Percentiles rank a stretch among this genome's conserved stretches.
Evolutionary conservation across 352 stramenopile genomes (phyloP).

Genomic region (Phytopythium sindhum): DNA sequence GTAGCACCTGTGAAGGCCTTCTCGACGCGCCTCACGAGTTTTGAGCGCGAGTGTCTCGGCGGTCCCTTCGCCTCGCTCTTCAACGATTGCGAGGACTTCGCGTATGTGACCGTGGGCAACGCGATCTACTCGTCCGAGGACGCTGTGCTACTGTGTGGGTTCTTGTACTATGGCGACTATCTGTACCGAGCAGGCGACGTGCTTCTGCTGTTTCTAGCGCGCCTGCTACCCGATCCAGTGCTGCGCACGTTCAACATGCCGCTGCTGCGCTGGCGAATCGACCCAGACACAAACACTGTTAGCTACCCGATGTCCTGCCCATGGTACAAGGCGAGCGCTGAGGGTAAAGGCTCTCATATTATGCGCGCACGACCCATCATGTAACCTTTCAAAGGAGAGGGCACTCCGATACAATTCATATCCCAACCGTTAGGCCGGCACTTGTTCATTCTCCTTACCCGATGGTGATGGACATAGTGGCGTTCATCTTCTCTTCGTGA

Average conservation of each 20-base stretch:
- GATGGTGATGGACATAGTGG: slow-evolving; percentile 54
- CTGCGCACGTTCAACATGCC: slow-evolving; percentile 22
- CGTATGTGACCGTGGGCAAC: slow-evolving; percentile 16
- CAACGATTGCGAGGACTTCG: slow-evolving; percentile 28
- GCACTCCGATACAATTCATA: neutral
- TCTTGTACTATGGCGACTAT: slow-evolving; percentile 24
- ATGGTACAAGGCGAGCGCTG: slow-evolving; percentile 15
- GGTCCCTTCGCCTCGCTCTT: slow-evolving; percentile 20
- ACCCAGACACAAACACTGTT: neutral
- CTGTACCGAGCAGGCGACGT: slow-evolving; percentile 24
- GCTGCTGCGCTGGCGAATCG: neutral
- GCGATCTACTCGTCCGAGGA: slow-evolving; percentile 17
- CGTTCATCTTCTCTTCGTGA: slow-evolving; percentile 61
- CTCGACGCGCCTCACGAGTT: slow-evolving; percentile 13
- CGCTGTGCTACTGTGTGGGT: slow-evolving; percentile 23
- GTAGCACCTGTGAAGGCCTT: neutral
- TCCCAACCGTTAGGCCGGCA: too few species aligned
- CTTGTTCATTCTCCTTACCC: neutral
- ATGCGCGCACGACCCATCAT: neutral
- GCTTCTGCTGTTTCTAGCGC: slow-evolving; percentile 14
- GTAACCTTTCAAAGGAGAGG: neutral
- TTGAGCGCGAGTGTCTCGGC: slow-evolving; percentile 26
- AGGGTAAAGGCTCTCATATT: slow-evolving; percentile 1
- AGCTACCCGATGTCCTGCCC: slow-evolving; percentile 14
- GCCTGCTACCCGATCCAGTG: slow-evolving; percentile 11